Evolutionary conservation across 2,329 filamentous ascomycete species (phyloP).

Genomic region (Pseudopyricularia cyperi): DNA sequence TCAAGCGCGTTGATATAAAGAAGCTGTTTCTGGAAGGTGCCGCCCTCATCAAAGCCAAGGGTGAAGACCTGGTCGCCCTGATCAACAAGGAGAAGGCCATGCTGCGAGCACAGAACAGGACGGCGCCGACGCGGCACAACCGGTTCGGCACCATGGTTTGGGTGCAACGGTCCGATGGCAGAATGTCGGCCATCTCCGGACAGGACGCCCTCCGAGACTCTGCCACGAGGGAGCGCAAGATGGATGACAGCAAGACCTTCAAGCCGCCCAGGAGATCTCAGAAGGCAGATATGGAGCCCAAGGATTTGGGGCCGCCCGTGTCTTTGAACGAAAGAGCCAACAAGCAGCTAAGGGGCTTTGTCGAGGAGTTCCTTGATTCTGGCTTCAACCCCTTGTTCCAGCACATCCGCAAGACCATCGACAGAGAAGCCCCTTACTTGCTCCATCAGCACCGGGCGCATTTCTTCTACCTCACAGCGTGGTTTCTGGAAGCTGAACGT

Average conservation of each 20-base stretch:
- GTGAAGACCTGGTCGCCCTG: slow-evolving; percentile 59
- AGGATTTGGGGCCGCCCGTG: slow-evolving; percentile 65
- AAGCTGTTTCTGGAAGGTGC: slow-evolving; percentile 76
- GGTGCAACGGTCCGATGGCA: slow-evolving; percentile 77
- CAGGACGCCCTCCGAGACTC: slow-evolving; percentile 71
- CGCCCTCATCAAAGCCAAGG: slow-evolving; percentile 54
- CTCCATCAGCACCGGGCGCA: slow-evolving; percentile 66
- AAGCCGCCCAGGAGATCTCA: slow-evolving; percentile 59
- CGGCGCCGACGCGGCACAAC: slow-evolving; percentile 77
- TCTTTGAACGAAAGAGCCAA: slow-evolving; percentile 61
- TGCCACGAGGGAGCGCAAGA: slow-evolving; percentile 64
- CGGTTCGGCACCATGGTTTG: slow-evolving; percentile 96
- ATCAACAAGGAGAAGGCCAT: slow-evolving; percentile 78
- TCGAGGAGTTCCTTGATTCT: slow-evolving; percentile 87
- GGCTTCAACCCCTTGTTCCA: slow-evolving; percentile 87
- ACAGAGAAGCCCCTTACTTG: slow-evolving; percentile 75
- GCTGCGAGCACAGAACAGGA: slow-evolving; percentile 61
- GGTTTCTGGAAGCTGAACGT: slow-evolving; percentile 84
- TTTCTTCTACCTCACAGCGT: slow-evolving; percentile 84
- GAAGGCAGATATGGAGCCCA: slow-evolving; percentile 49
- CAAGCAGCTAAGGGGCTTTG: slow-evolving; percentile 66
- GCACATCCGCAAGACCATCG: slow-evolving; percentile 77
- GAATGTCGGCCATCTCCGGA: slow-evolving; percentile 75
- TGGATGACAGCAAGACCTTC: slow-evolving; percentile 85
- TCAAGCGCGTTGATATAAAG: slow-evolving; percentile 76